Evolutionary conservation across 441 rosid species (phyloP).

Genomic region (Euphorbia celastroides): DNA sequence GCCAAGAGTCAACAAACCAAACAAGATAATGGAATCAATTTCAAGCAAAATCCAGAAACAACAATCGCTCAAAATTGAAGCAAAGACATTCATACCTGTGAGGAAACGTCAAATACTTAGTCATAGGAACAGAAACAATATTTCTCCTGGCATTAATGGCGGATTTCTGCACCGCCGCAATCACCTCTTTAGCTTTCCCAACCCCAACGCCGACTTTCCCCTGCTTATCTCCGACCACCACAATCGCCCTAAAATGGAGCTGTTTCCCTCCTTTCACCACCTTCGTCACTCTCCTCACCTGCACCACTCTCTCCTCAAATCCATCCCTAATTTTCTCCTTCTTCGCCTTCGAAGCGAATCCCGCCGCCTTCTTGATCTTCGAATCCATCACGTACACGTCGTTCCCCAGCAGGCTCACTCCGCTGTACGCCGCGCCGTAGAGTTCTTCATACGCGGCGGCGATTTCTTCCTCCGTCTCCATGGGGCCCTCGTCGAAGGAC

Average conservation of each 20-base stretch:
- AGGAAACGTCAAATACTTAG: slow-evolving; percentile 84
- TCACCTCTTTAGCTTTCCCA: slow-evolving; percentile 87
- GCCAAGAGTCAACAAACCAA: neutral
- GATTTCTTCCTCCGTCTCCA: slow-evolving; percentile 66
- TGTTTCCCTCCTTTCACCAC: slow-evolving; percentile 94
- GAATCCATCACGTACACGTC: slow-evolving; percentile 67
- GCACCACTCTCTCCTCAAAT: slow-evolving; percentile 83
- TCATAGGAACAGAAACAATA: slow-evolving; percentile 73
- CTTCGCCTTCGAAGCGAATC: slow-evolving; percentile 47
- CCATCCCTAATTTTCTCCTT: slow-evolving; percentile 69
- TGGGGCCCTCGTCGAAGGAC: slow-evolving; percentile 63
- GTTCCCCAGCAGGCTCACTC: slow-evolving; percentile 52
- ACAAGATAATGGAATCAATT: neutral
- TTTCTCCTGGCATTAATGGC: slow-evolving; percentile 77
- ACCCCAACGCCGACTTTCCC: slow-evolving; percentile 86
- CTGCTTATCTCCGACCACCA: slow-evolving; percentile 83
- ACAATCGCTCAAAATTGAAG: neutral
- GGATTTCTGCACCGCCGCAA: slow-evolving; percentile 76
- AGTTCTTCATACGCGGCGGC: slow-evolving; percentile 75
- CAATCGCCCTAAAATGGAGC: slow-evolving; percentile 72
- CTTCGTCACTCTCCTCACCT: slow-evolving; percentile 76
- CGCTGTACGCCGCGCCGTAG: slow-evolving; percentile 76
- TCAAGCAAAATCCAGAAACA: neutral
- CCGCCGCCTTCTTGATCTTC: slow-evolving; percentile 40
- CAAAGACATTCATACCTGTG: slow-evolving; percentile 45